Evolutionary conservation across 768 basidiomycete genomes (phyloP), one percentile per base, ranked within the genome.

Genomic region (Boletus vinaceobasis): DNA sequence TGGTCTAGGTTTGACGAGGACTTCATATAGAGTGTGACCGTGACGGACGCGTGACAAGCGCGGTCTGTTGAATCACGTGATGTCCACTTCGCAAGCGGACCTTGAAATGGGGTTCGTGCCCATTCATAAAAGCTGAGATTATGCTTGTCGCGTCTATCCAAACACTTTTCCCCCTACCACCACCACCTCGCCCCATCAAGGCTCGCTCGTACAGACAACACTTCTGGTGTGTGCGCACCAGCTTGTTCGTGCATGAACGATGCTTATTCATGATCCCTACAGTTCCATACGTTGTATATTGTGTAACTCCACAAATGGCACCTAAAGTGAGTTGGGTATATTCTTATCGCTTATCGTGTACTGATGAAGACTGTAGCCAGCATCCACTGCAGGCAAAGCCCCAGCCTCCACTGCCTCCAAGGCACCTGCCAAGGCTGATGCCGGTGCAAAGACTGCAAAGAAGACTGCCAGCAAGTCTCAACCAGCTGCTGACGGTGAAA

Each of bases 381-480:
- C 74, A 46, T 75, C 71, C 57, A 68, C 68, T 37, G 69, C 68
- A 17, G 70, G 72, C 63, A 76, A 74, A 65, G 71, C 70, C 27
- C 74, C 77, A 27, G 74, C 78, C 54, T 83, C 82, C 40, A 80
- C 80, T 48, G 81, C 80, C 29, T 79, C 75, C 68, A 84, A 84
- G 72, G 82, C 83, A 56, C 82, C 84, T 54, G 80, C 75, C 42
- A 75, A 75, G 65, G 58, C 65, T 31, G 71, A 68, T 53, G 56
- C 69, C 11, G 75, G 77, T 59, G 72, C 73, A 42, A 77, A 85
- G 72, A 79, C 82, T 23, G 79, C 81, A 1, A 82, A 82, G 74
- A 80, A 83, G 71, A 81, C 84, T 1, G 79, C 84, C 14, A 79
- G 80, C 73, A 85, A 85, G 73, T 60, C 76, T 35, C 70, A 76